Evolutionary conservation across 306 rosid species (phyloP), one percentile per base, ranked within the genome.

Genomic region (Fagus crenata): DNA sequence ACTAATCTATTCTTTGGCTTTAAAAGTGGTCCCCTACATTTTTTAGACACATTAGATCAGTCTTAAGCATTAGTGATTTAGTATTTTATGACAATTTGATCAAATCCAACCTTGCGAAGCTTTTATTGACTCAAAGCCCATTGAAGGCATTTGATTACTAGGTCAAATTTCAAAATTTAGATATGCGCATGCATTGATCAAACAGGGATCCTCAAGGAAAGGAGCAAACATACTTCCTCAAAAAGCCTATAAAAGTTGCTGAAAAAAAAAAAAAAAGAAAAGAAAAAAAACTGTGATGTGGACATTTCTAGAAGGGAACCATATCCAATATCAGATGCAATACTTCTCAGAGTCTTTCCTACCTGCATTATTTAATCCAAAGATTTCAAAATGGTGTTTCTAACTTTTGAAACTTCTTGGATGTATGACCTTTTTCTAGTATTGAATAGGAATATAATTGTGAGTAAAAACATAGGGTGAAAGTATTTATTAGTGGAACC

Each of bases 191-290:
- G 63, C 63, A 56, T 12, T 22, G 35, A 56, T 22, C 32, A 7
- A 5, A 56, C 63, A 51, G 55, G 54, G 17, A 51, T 22, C 35
- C 58, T 33, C 7, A 3, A 31, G 60, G 69, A 8, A 32, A 53
- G 55, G 36, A 55, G n/a, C 31, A 55, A 35, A 46, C 9, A 6
- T 17, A 67, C n/a, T 37, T 31, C 18, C 33, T 42, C 35, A 4
- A 17, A 71, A 37, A 31, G 72, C 71, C 64, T 55, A 60, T 3
- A 36, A 5, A 60, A 14, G 46, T 74, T 78, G 67, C 22, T 41
- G 64, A 64, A 58, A 36, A 15, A 11, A 12, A 37, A 33, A 33
- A 32, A 6, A 60, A 33, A 9, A 4, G 5, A 39, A 13, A 11
- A 32, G 14, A 0, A 33, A 60, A 36, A 33, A 35, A 6, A 11